Base-by-base conservation (phyloP, 1,139 yeast genomes). In the Debaryomyces robertsiae region DNA sequence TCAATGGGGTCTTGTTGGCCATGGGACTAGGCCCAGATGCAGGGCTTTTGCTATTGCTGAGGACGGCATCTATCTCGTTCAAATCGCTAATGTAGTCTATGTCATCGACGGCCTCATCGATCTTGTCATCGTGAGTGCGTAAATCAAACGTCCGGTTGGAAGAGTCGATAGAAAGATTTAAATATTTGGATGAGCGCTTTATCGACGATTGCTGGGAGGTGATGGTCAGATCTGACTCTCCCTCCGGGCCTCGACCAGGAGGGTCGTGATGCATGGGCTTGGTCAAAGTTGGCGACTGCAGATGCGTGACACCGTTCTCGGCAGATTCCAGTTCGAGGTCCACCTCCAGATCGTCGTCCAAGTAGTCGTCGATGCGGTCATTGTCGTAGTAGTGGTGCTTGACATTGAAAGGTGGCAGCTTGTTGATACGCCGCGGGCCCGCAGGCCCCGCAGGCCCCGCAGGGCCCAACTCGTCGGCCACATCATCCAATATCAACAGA, bases 141-240 rank as follows among this genome's bases (percentile, higher is more conserved):
- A 41, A 35, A 42, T 57, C 39, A 11, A 23, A 34, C 9, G 27
- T 22, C 17, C 22, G 16, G 3, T 17, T 36, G 15, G 36, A 53
- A 11, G 64, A 63, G 47, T 73, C 76, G 18, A 71, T 69, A n/a
- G 75, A 70, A 16, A 76, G 61, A 47, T 74, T 75, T 41, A 75
- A 53, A 48, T 63, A 75, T 46, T 77, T 76, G 13, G 74, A 67
- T 1, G 80, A 75, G 37, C 79, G 54, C 41, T 69, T 70, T 23
- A 73, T 69, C 15, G 73, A 65, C 9, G 63, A 55, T 29, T 40
- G 42, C 30, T 40, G 40, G 5, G 41, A 39, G 18, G 36, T 32
- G 30, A 29, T 17, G 16, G 29, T 29, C 32, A 31, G 24, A 6
- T 40, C 43, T 3, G 27, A 14, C 4, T 32, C 36, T 22, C 32